Evolutionary conservation across 352 stramenopile species (phyloP), one percentile per base, ranked within the genome.

Genomic region (Aphanomyces cochlioides): DNA sequence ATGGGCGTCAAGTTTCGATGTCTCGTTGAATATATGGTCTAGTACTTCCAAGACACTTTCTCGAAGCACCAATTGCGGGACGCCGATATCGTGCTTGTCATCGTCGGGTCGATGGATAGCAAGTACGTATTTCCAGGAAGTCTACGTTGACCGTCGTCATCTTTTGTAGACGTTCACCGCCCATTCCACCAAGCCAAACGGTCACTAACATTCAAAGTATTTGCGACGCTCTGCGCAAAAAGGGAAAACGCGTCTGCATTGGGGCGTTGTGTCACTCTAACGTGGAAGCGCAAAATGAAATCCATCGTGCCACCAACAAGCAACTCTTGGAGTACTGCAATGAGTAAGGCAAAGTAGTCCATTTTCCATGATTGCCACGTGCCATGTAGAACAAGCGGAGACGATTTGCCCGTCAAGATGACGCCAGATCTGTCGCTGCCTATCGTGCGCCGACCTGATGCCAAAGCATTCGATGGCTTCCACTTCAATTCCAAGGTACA

Each of bases 401-500:
- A 95, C 65, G 85, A 88, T 12, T 67, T 77, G 28, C 81, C 82
- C 2, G 77, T 92, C 17, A 78, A 90, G 65, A 74, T 92, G n/a
- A 84, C 82, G 1, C 85, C 87, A 2, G 83, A 81, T n/a, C 78
- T 95, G 56, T 85, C 90, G 59, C 86, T 74, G 63, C 91, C 87
- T 56, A 76, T 82, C 12, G 90, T 93, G 73, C 81, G 79, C 47
- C 84, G 85, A 15, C 73, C 86, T 6, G 84, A 72, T 19, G 75
- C 79, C 5, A 77, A 89, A 39, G 75, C 75, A 38, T 92, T 81
- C 74, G 87, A 95, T 72, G 78, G 81, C 40, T 92, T 84, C 74
- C 85, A 91, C 68, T 90, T 92, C 75, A 93, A 92, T 73, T 90
- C 84, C 34, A 87, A 78, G 58, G 85, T 92, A 85, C 57, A 78